These are phyloP conservation scores for Chaetomium sp. DNA, from an alignment of 2,329 filamentous ascomycete species.

Conservation along the genomic window DNA sequence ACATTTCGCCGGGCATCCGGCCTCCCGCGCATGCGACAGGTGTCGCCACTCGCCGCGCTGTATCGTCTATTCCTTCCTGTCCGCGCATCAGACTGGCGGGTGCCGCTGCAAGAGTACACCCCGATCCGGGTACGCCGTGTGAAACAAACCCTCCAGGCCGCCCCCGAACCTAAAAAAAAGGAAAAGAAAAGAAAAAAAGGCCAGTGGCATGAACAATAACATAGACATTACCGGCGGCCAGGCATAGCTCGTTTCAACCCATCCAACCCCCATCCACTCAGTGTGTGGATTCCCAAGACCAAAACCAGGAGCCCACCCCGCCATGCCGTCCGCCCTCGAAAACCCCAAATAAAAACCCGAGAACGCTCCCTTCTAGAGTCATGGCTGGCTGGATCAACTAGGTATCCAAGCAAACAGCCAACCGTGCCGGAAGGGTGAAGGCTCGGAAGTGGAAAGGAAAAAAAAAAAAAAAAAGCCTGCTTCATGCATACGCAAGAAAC, in stretches of 20 bases:
- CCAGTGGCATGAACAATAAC: slow-evolving; percentile 20
- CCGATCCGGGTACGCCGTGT: too few species aligned
- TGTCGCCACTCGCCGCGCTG: not conserved
- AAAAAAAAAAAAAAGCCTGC: slow-evolving; percentile 12
- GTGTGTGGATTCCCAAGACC: not conserved
- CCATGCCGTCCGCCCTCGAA: slow-evolving; percentile 9
- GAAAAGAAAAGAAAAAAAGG: slow-evolving; percentile 13
- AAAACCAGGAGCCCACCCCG: not conserved
- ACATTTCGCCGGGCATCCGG: not conserved
- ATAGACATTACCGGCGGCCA: slow-evolving; percentile 28
- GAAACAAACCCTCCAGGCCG: too few species aligned
- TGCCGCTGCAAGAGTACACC: too few species aligned
- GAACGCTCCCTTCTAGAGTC: not conserved
- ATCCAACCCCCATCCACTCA: not conserved
- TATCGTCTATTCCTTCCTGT: slow-evolving; percentile 14
- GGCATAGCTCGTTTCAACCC: slow-evolving; percentile 18
- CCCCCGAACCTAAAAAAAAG: not conserved
- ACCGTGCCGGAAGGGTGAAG: not conserved
- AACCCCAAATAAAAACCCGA: not conserved
- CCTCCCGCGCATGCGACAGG: not conserved
- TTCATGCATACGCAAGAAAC: slow-evolving; percentile 13
- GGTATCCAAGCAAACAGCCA: not conserved
- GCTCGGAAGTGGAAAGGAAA: not conserved
- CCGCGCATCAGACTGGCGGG: too few species aligned
- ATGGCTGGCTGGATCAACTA: not conserved